A percentile compares a stretch with the other conserved stretches of the same genome.
phyloP scores from a whole-genome alignment of 345 rosid genomes.

The Syzygium aromaticum region DNA sequence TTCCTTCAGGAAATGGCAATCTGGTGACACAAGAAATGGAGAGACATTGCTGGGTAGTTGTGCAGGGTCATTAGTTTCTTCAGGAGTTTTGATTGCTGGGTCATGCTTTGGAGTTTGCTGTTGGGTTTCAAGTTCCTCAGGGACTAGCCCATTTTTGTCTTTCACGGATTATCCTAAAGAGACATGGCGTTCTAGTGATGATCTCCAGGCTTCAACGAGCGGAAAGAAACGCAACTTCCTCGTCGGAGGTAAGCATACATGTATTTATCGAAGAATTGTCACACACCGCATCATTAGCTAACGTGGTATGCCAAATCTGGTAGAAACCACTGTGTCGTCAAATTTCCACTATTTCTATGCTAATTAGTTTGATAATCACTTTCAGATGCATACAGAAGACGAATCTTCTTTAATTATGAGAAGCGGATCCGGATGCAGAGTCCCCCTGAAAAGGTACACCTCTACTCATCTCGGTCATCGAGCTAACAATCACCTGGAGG shows the following conservation, averaged over 20 bases:
- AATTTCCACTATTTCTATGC: neutral
- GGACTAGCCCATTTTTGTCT: conserved; percentile 5
- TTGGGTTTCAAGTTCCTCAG: conserved; percentile 7
- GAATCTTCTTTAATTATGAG: conserved; percentile 66
- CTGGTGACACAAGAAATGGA: neutral
- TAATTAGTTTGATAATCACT: neutral
- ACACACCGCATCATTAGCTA: neutral
- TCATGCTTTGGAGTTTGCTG: conserved; percentile 25
- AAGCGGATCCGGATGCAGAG: conserved; percentile 52
- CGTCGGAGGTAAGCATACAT: conserved; percentile 26
- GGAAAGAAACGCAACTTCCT: conserved; percentile 22
- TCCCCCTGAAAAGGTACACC: conserved; percentile 58
- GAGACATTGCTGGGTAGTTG: neutral
- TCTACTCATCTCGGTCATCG: too few relatives aligned
- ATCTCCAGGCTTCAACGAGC: conserved; percentile 6
- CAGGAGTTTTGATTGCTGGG: conserved; percentile 18
- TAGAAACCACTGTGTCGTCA: neutral
- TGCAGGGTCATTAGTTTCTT: conserved; percentile 15
- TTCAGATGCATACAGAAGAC: conserved; percentile 51
- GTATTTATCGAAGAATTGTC: neutral
- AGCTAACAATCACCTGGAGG: neutral
- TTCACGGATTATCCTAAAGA: conserved; percentile 17
- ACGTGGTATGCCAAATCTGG: neutral
- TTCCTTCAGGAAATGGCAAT: neutral
- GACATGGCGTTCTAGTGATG: neutral